Conservation (phyloP, 2,329 filamentous ascomycete species). For the Stemphylium beticola region DNA sequence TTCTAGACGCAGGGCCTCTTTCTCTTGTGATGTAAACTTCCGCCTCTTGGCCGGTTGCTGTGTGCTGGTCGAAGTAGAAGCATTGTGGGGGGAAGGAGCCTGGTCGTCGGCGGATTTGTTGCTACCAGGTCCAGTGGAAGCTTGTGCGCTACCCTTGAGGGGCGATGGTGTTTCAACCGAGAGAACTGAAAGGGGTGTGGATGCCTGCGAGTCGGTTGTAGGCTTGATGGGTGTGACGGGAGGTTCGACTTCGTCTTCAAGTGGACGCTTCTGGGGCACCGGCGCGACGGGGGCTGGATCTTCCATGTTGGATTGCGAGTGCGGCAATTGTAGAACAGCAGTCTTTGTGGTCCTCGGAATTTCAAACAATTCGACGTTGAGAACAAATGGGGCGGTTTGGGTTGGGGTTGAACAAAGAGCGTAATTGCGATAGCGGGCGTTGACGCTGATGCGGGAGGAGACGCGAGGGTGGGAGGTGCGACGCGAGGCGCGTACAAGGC, state of each 20-base stretch:
- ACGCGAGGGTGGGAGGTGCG: slow-evolving; percentile 34
- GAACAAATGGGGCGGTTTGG: background rate
- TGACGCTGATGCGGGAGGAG: slow-evolving; percentile 12
- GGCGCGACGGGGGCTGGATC: slow-evolving; percentile 28
- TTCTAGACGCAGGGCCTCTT: slow-evolving; percentile 47
- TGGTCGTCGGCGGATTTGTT: slow-evolving; percentile 23
- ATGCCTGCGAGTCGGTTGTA: slow-evolving; percentile 31
- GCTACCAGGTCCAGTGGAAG: slow-evolving; percentile 21
- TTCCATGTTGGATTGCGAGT: slow-evolving; percentile 32
- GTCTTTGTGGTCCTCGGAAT: background rate
- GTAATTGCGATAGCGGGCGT: slow-evolving; percentile 17
- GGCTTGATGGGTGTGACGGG: slow-evolving; percentile 35
- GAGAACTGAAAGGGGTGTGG: slow-evolving; percentile 40
- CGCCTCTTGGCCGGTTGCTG: slow-evolving; percentile 50
- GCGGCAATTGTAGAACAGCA: background rate
- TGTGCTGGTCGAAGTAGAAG: slow-evolving; percentile 6
- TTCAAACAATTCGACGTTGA: background rate
- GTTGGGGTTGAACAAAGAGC: slow-evolving; percentile 9
- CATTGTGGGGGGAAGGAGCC: background rate
- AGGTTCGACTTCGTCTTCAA: slow-evolving; percentile 36
- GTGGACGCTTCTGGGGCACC: slow-evolving; percentile 40
- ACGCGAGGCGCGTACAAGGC: slow-evolving; percentile 32
- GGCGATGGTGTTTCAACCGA: slow-evolving; percentile 45
- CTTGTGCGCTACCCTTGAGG: slow-evolving; percentile 18
- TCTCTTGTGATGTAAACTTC: slow-evolving; percentile 53